Percentiles rank a stretch among this genome's conserved stretches.
These are phyloP conservation scores for Epichloe elymi DNA, from an alignment of 2,329 filamentous ascomycete genomes.

Conservation along the genomic window DNA sequence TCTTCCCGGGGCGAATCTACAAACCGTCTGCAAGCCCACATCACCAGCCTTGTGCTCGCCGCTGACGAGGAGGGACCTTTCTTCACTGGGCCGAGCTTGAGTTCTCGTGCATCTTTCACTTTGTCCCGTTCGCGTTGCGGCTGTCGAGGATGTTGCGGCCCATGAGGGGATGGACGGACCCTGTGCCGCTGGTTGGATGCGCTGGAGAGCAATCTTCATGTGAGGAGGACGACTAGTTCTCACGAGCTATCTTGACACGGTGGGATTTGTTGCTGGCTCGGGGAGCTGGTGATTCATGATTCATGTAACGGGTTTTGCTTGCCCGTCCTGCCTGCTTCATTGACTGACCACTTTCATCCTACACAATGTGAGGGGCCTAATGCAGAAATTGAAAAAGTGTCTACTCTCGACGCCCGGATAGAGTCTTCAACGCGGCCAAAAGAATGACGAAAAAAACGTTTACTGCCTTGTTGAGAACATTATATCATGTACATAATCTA, in stretches of 20 bases:
- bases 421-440: too few species aligned
- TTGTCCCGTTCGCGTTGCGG: constrained; percentile 55
- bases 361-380: background rate
- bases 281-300: background rate
- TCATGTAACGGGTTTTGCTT: background rate
- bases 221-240: constrained; percentile 54
- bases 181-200: constrained; percentile 56
- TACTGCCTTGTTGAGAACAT: too few species aligned
- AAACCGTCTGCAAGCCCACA: constrained; percentile 50
- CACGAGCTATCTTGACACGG: constrained; percentile 42
- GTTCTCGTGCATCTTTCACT: constrained; percentile 62
- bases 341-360: background rate
- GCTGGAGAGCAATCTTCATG: constrained; percentile 48
- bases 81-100: constrained; percentile 42
- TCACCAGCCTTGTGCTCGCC: constrained; percentile 38
- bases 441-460: too few species aligned
- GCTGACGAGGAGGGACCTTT: constrained; percentile 50
- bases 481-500: background rate
- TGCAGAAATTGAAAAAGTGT: too few species aligned
- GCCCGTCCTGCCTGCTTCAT: background rate
- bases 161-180: constrained; percentile 52
- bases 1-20: constrained; percentile 35
- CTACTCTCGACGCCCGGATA: too few species aligned
- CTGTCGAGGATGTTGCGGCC: constrained; percentile 52
- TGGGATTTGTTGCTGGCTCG: constrained; percentile 38